A percentile compares a stretch with the other conserved stretches of the same genome.
These are phyloP conservation scores for Globisporangium perplexum DNA, from an alignment of 352 stramenopile genomes.

Conservation along the genomic window DNA sequence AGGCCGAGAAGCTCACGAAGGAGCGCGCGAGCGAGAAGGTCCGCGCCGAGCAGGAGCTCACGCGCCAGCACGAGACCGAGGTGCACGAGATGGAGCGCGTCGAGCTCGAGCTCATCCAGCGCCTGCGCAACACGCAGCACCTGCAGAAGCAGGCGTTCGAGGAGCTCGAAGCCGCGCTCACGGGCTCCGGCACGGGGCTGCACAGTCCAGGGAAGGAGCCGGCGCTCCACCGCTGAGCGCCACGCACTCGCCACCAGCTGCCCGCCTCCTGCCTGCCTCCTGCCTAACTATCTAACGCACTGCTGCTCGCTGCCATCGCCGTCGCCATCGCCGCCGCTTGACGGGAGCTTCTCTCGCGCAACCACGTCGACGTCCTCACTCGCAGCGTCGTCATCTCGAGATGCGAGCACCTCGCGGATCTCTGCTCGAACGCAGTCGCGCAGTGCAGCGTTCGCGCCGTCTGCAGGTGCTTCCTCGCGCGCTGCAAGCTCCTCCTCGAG, in stretches of 20 bases:
- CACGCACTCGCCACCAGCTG: not conserved
- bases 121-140: slow-evolving; percentile 78
- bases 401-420: not conserved
- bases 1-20: slow-evolving; percentile 66
- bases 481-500: slow-evolving; percentile 4
- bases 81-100: slow-evolving; percentile 80
- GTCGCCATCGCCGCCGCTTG: not conserved
- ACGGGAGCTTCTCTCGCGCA: not conserved
- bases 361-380: too few relatives aligned
- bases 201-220: slow-evolving; percentile 24
- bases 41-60: slow-evolving; percentile 54
- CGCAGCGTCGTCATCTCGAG: not conserved
- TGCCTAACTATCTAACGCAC: not conserved
- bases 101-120: slow-evolving; percentile 77
- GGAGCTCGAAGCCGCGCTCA: slow-evolving; percentile 74
- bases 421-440: not conserved
- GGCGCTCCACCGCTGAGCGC: slow-evolving; percentile 9
- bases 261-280: not conserved
- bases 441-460: not conserved
- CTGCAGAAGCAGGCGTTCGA: slow-evolving; percentile 83
- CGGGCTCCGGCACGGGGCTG: slow-evolving; percentile 26
- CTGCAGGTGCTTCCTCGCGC: not conserved
- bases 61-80: slow-evolving; percentile 50
- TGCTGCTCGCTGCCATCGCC: not conserved
- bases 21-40: slow-evolving; percentile 61